Evolutionary conservation across 306 rosid species (phyloP).

Genomic region (Hylodesmum podocarpum): DNA sequence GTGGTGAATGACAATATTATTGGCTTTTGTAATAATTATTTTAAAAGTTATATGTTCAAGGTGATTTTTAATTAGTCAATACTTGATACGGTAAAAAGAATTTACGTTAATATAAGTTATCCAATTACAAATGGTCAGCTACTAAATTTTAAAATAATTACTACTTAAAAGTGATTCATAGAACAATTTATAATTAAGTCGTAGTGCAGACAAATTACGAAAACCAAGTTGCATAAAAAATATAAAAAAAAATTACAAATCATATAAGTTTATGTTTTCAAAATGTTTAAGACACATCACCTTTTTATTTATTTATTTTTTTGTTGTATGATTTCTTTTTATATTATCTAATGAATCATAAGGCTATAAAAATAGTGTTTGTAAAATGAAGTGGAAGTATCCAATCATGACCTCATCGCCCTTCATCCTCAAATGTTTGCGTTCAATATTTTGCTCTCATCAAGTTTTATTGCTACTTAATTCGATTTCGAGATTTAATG

Average conservation of each 20-base stretch:
- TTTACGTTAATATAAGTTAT: no score
- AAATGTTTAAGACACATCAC: not conserved
- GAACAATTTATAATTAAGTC: no score
- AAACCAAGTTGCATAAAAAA: no score
- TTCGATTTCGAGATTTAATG: not conserved
- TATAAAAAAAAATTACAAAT: no score
- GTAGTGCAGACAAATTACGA: no score
- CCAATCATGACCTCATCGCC: not conserved
- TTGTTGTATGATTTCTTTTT: not conserved
- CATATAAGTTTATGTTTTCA: not conserved
- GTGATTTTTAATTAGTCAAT: not conserved
- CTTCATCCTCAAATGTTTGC: not conserved
- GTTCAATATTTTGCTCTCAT: not conserved
- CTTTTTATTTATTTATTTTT: not conserved
- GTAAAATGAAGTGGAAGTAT: not conserved
- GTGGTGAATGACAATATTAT: not conserved
- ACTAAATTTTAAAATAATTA: no score
- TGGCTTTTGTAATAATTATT: no score
- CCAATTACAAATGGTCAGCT: no score
- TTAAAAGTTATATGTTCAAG: no score
- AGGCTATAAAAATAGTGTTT: not conserved
- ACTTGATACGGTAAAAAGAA: no score
- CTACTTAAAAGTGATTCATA: no score
- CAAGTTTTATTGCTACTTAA: not conserved
- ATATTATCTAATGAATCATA: not conserved